Evolutionary conservation across 2,329 filamentous ascomycete species (phyloP), one percentile per base, ranked within the genome.

Genomic region (Botrytis elliptica): DNA sequence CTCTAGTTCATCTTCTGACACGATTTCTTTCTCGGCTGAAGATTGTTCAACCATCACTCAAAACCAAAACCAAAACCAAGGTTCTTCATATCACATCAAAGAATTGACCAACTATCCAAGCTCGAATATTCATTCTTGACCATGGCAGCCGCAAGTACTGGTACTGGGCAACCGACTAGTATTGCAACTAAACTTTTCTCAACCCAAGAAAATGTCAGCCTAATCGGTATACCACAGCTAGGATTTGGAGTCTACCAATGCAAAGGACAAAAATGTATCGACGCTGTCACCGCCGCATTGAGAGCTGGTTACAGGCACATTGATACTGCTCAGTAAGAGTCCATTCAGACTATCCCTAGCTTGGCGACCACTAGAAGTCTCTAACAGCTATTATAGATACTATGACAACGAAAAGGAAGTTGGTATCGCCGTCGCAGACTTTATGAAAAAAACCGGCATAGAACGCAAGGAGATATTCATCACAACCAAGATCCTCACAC

Each of bases 201-300:
- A 1, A 8, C 16, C 6, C 38, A 20, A 42, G 36, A 29, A 22
- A 33, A 29, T 25, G 12, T 66, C 20, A 40, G 25, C 16, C 10
- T 36, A 12, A 52, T 74, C 42, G 55, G 57, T n/a, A 72, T 74
- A 20, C 73, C 68, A 9, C 69, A 63, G 57, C 36, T 74, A 25
- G 73, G 73, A 63, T 72, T 74, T 44, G 73, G 73, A 29, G 69
- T 74, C 18, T 72, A 72, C 44, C 60, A 72, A 42, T 60, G 69
- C 18, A 55, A 66, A 42, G 73, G 73, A 18, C 42, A 71, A n/a
- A 57, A 71, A 44, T 74, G 73, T 25, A 29, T 72, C 49, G 57
- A 64, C 42, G 68, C 73, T n/a, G 29, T 40, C 52, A 25, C 40
- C 38, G 49, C 25, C 9, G 73, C 73, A 25, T 65, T 74, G 33